phyloP scores from a whole-genome alignment of 2,329 filamentous ascomycete species.

The Pseudopyricularia cyperi region DNA sequence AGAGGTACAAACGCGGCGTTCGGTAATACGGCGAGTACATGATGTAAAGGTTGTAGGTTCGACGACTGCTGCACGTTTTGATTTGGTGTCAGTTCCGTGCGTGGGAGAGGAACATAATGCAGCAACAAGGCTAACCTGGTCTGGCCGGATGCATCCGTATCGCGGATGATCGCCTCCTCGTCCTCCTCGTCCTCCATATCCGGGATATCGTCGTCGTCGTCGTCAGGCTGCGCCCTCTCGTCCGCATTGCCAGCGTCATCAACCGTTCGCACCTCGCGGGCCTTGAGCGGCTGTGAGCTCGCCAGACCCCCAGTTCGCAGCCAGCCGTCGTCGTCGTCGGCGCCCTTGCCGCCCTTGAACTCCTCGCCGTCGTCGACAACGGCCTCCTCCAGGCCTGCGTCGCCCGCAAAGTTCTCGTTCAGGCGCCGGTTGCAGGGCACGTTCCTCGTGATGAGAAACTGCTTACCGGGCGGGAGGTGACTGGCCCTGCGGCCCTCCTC shows the following conservation, averaged over 20 bases:
- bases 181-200: slow-evolving; percentile 99
- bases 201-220: slow-evolving; percentile 73
- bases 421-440: slow-evolving; percentile 87
- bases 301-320: slow-evolving; percentile 71
- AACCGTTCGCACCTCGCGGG: slow-evolving; percentile 71
- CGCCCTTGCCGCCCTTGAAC: slow-evolving; percentile 24
- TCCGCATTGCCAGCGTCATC: slow-evolving; percentile 82
- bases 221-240: slow-evolving; percentile 54
- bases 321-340: slow-evolving; percentile 75
- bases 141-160: slow-evolving; percentile 38
- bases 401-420: slow-evolving; percentile 85
- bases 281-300: slow-evolving; percentile 63
- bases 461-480: slow-evolving; percentile 79
- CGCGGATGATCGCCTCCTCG: slow-evolving; percentile 89
- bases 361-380: slow-evolving; percentile 70
- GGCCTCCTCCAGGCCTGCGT: slow-evolving; percentile 74
- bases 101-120: no score
- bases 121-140: slow-evolving; percentile 30
- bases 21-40: slow-evolving; percentile 96
- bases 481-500: slow-evolving; percentile 66
- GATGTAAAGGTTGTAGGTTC: slow-evolving; percentile 98
- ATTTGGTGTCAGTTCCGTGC: background rate
- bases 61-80: slow-evolving; percentile 49
- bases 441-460: slow-evolving; percentile 88
- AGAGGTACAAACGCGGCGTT: slow-evolving; percentile 88